Percentiles rank a stretch among this genome's conserved stretches.
These are phyloP conservation scores for Trichoderma asperelloides DNA, from an alignment of 495 filamentous ascomycete genomes.

Conservation along the genomic window DNA sequence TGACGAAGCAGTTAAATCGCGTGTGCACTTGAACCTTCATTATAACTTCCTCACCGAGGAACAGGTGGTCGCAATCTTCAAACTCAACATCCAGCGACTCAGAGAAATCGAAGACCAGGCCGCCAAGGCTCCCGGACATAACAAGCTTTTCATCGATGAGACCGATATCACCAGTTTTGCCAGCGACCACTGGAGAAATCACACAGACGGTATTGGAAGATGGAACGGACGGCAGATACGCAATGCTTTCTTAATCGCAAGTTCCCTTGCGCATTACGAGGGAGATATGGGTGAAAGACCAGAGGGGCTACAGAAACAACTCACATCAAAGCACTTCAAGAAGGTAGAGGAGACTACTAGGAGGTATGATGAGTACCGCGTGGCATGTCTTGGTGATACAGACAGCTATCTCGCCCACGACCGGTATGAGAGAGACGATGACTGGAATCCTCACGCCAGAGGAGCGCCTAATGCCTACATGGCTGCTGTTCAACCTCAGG, in stretches of 20 bases:
- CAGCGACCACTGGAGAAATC: constrained; percentile 2
- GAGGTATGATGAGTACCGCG: neutral
- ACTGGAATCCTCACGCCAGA: neutral
- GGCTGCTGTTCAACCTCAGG: neutral
- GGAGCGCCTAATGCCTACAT: neutral
- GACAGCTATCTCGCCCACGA: neutral
- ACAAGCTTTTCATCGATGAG: constrained; percentile 10
- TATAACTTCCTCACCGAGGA: constrained; percentile 61
- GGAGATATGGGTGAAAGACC: neutral
- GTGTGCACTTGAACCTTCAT: constrained; percentile 39
- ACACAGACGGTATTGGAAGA: neutral
- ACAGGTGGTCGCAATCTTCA: constrained; percentile 69
- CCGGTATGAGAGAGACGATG: neutral
- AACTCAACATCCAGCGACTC: constrained; percentile 56
- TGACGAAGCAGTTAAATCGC: constrained; percentile 43
- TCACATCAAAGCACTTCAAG: constrained; percentile 15
- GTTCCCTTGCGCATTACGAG: constrained; percentile 67
- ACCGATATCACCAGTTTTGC: constrained; percentile 16
- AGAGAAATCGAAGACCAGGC: constrained; percentile 38
- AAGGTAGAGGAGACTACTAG: constrained; percentile 5
- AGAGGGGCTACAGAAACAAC: constrained; percentile 2
- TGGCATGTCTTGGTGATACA: neutral
- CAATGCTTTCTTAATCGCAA: constrained; percentile 49
- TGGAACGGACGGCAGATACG: constrained; percentile 52
- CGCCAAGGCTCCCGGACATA: constrained; percentile 3